Evolutionary conservation across 2,329 filamentous ascomycete species (phyloP).

Genomic region (Colletotrichum sp.): DNA sequence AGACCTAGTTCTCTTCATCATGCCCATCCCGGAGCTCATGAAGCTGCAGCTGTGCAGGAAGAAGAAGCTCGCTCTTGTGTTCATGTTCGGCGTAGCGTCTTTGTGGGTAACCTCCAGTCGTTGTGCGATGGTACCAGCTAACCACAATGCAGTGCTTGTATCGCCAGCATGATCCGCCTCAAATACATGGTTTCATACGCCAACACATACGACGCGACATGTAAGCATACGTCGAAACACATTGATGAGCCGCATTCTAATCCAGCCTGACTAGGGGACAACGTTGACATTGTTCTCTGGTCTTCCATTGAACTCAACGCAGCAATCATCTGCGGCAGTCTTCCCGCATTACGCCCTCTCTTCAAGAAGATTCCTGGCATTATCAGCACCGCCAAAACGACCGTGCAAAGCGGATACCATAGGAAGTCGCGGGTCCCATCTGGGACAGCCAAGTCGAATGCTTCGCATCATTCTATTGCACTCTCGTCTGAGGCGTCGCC

Average conservation of each 20-base stretch:
- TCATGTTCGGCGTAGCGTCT: constrained; percentile 21
- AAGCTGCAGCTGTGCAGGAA: constrained; percentile 6
- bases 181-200: constrained; percentile 18
- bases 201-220: constrained; percentile 9
- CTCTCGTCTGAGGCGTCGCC: neutral
- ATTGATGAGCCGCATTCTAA: neutral
- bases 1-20: constrained; percentile 17
- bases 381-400: neutral
- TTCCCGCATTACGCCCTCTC: constrained; percentile 44
- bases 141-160: constrained; percentile 11
- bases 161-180: constrained; percentile 22
- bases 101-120: neutral
- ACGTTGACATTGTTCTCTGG: constrained; percentile 34
- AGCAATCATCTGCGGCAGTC: constrained; percentile 48
- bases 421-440: neutral
- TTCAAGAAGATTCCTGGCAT: neutral
- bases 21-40: constrained; percentile 19
- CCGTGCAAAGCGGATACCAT: neutral
- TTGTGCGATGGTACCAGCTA: fast-evolving
- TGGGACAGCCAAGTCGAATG: neutral
- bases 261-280: constrained; percentile 10
- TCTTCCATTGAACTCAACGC: constrained; percentile 33
- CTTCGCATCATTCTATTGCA: neutral
- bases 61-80: constrained; percentile 12
- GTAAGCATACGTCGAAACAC: neutral